These are phyloP conservation scores for Balakata baccata DNA, from an alignment of 345 rosid species.

Conservation along the genomic window DNA sequence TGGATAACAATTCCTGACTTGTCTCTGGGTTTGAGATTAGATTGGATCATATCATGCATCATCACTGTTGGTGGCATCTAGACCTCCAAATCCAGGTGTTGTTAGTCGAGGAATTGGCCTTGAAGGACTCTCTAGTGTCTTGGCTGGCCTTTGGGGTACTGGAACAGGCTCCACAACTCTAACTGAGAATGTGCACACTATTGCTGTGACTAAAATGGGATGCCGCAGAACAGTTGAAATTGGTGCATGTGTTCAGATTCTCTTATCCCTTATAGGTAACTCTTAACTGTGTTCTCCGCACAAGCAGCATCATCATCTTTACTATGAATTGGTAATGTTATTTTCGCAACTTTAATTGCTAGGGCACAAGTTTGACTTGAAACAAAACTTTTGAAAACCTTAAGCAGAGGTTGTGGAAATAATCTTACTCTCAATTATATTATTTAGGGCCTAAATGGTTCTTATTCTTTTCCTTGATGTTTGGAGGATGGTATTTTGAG, in stretches of 20 bases:
- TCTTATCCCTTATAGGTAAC: constrained; percentile 82
- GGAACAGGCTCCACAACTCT: constrained; percentile 94
- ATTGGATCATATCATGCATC: constrained; percentile 97
- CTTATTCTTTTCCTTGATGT: no score
- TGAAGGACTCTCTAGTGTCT: constrained; percentile 79
- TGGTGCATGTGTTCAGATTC: constrained; percentile 72
- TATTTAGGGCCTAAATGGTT: not conserved
- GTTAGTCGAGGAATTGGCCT: constrained; percentile 94
- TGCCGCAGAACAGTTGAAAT: constrained; percentile 89
- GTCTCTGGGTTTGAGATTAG: constrained; percentile 36
- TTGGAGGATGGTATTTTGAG: not conserved
- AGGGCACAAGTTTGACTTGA: no score
- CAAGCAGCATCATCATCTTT: no score
- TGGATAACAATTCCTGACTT: constrained; percentile 11
- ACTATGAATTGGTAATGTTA: not conserved
- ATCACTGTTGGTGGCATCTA: constrained; percentile 78
- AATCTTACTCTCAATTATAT: not conserved
- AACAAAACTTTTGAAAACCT: no score
- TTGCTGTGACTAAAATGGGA: constrained; percentile 98
- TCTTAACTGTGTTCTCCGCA: constrained; percentile 10
- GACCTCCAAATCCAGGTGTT: constrained; percentile 91
- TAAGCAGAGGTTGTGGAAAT: no score
- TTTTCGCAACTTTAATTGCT: not conserved
- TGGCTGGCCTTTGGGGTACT: constrained; percentile 99
- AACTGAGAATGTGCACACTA: constrained; percentile 96